A percentile compares a stretch with the other conserved stretches of the same genome.
Conservation (phyloP, 2,329 filamentous ascomycete genomes). For the Lachnellula willkommii region DNA sequence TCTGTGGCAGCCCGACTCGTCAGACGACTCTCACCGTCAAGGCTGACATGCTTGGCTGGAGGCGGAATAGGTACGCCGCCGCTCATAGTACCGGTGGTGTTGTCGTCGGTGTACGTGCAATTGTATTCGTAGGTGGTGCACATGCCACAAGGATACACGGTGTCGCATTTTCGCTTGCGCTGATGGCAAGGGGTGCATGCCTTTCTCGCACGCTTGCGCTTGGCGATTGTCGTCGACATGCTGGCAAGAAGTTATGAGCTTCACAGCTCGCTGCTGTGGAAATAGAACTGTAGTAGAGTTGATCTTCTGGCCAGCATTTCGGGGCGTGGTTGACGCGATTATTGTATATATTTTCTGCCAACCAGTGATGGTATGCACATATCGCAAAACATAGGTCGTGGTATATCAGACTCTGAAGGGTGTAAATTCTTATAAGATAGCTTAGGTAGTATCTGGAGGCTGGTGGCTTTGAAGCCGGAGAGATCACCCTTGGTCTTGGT, state of each 20-base stretch:
- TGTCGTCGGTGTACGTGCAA: not conserved
- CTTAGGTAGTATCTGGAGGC: no score
- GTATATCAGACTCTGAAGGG: no score
- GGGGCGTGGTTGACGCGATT: not conserved
- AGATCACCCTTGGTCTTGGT: no score
- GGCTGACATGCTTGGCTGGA: not conserved
- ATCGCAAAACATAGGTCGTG: no score
- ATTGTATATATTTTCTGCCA: no score
- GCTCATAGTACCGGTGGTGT: not conserved
- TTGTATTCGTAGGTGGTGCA: not conserved
- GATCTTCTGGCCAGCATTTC: not conserved
- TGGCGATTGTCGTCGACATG: not conserved
- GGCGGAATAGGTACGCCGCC: not conserved
- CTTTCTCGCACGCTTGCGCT: not conserved
- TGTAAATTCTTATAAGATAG: no score
- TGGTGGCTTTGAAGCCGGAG: no score
- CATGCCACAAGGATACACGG: not conserved
- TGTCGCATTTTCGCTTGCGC: not conserved
- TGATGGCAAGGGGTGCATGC: not conserved
- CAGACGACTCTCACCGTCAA: not conserved
- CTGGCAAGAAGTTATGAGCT: not conserved
- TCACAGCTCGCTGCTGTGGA: not conserved
- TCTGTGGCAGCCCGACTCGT: not conserved
- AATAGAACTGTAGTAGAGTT: not conserved
- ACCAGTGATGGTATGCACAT: no score